A percentile compares a stretch with the other conserved stretches of the same genome.
Conservation (phyloP, 2,329 filamentous ascomycete species). For the Sporothrix euskadiensis region DNA sequence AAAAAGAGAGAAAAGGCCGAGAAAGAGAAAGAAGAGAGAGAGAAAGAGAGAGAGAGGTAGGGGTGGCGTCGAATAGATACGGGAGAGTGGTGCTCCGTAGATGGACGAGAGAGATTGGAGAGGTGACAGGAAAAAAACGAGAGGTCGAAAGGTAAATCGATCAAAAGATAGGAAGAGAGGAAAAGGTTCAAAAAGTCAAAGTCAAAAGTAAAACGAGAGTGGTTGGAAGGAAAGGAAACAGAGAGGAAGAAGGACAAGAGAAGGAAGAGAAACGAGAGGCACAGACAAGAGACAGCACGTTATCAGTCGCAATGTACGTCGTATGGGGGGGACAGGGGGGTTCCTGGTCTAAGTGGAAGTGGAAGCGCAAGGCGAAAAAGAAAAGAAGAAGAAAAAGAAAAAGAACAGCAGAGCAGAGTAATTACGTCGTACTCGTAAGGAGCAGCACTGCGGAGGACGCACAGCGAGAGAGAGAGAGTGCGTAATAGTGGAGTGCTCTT, state of each 20-base stretch:
- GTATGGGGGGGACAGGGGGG: not conserved
- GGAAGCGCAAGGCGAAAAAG: constrained; percentile 4
- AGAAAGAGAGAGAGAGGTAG: not conserved
- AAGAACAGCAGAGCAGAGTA: not conserved
- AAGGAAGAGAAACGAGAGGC: constrained; percentile 15
- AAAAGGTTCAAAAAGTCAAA: not conserved
- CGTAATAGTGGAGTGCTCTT: constrained; percentile 17
- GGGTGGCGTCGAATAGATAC: constrained; percentile 12
- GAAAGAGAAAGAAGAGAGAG: not conserved
- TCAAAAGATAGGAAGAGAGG: not conserved
- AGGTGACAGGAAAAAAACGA: not conserved
- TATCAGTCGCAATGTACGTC: constrained; percentile 10
- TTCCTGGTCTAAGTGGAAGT: constrained; percentile 2
- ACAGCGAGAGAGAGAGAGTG: not conserved
- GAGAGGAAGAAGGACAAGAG: not conserved
- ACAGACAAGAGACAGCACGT: constrained; percentile 18
- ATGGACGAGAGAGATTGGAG: not conserved
- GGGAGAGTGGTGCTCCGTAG: not conserved
- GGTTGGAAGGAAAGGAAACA: not conserved
- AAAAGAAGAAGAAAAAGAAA: constrained; percentile 15
- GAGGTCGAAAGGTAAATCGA: not conserved
- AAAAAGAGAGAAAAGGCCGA: not conserved
- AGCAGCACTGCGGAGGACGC: not conserved
- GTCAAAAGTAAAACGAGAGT: constrained; percentile 4
- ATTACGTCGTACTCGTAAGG: too few relatives aligned